phyloP scores from a whole-genome alignment of 371 early-diverging fungal genomes.

The Apophysomyces trapeziformis region DNA sequence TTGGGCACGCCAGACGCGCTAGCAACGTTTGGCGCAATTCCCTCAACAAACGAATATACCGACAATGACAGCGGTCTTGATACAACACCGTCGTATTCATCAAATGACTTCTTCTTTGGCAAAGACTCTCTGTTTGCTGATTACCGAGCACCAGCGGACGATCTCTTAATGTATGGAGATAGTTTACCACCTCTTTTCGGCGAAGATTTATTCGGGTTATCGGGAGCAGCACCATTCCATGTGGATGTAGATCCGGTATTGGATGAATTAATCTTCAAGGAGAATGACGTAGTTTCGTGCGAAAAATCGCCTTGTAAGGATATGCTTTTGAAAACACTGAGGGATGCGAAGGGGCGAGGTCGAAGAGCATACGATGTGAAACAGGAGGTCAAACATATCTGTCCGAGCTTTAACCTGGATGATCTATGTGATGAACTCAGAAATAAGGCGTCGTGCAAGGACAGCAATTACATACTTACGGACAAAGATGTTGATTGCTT shows the following conservation, averaged over 20 bases:
- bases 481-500: constrained; percentile 14
- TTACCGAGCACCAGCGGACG: constrained; percentile 30
- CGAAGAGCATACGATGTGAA: constrained; percentile 27
- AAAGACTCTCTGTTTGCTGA: constrained; percentile 38
- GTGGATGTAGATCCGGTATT: background rate
- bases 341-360: constrained; percentile 25
- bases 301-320: background rate
- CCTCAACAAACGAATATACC: background rate
- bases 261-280: background rate
- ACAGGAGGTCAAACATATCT: constrained; percentile 17
- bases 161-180: constrained; percentile 29
- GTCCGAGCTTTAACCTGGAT: constrained; percentile 40
- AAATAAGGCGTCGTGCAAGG: constrained; percentile 20
- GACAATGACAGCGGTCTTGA: background rate
- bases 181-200: constrained; percentile 32
- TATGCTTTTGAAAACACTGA: background rate
- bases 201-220: constrained; percentile 38
- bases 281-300: background rate
- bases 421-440: constrained; percentile 23
- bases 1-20: background rate
- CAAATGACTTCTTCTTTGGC: constrained; percentile 27
- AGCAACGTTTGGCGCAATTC: background rate
- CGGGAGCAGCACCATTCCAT: constrained; percentile 27
- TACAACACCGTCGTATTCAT: constrained; percentile 9
- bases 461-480: constrained; percentile 9